Evolutionary conservation across 306 rosid species (phyloP).

Genomic region (Benincasa hispida): DNA sequence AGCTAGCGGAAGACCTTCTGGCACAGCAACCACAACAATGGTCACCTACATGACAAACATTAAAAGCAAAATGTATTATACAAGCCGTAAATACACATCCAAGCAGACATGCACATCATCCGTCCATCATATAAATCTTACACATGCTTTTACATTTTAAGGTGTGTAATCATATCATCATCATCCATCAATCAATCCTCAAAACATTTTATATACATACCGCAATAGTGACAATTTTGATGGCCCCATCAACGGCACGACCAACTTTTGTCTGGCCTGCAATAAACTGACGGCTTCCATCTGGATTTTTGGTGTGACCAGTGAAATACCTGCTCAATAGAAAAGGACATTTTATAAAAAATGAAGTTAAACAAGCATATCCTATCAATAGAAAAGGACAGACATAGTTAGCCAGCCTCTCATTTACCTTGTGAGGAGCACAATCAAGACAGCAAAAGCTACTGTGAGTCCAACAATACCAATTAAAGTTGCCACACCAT

Average conservation of each 20-base stretch:
- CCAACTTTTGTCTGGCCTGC: conserved; percentile 61
- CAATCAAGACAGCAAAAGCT: conserved; percentile 62
- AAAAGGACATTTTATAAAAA: not conserved
- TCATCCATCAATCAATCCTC: not conserved
- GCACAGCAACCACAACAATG: conserved; percentile 92
- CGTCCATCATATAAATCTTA: not conserved
- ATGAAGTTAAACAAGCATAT: not conserved
- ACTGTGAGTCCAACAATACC: conserved; percentile 91
- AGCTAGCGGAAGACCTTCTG: conserved; percentile 93
- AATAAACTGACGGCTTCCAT: conserved; percentile 35
- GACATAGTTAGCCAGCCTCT: not conserved
- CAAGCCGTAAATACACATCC: conserved; percentile 7
- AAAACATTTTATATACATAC: conserved; percentile 25
- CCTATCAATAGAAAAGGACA: not conserved
- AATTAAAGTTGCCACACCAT: conserved; percentile 93
- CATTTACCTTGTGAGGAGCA: conserved; percentile 67
- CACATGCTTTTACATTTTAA: not conserved
- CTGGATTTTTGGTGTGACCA: conserved; percentile 48
- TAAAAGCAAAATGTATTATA: not conserved
- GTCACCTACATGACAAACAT: conserved; percentile 47
- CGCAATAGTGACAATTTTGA: conserved; percentile 86
- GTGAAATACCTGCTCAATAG: conserved; percentile 68
- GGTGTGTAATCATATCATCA: not conserved
- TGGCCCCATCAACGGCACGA: conserved; percentile 72
- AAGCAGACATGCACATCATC: not conserved